A percentile compares a stretch with the other conserved stretches of the same genome.
phyloP scores from a whole-genome alignment of 1,284 basidiomycete species.

The Thecaphora thlaspeos region DNA sequence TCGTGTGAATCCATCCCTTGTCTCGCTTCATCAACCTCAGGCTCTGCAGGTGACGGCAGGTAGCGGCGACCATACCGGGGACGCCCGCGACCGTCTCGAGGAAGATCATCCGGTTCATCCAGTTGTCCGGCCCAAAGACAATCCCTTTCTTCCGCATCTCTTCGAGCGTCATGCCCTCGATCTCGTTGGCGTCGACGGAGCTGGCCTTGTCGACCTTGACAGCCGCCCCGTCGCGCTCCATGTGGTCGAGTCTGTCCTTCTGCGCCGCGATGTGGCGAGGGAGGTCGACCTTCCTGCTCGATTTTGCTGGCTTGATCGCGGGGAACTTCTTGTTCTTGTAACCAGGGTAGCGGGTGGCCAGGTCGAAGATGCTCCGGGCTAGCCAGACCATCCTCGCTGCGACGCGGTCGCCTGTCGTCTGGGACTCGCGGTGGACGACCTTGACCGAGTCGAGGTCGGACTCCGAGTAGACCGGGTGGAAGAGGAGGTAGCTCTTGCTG shows the following conservation, averaged over 20 bases:
- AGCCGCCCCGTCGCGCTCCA: not conserved
- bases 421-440: slow-evolving; percentile 71
- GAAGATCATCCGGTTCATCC: slow-evolving; percentile 46
- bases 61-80: slow-evolving; percentile 84
- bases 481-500: slow-evolving; percentile 29
- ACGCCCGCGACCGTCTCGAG: slow-evolving; percentile 74
- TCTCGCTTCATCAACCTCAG: slow-evolving; percentile 41
- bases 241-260: slow-evolving; percentile 5
- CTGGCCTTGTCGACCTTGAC: slow-evolving; percentile 14
- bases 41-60: slow-evolving; percentile 68
- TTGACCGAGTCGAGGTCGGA: slow-evolving; percentile 74
- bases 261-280: slow-evolving; percentile 17
- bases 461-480: slow-evolving; percentile 37
- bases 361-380: slow-evolving; percentile 32
- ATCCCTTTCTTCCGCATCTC: slow-evolving; percentile 41
- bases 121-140: slow-evolving; percentile 43
- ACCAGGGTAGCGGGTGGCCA: slow-evolving; percentile 44
- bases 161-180: slow-evolving; percentile 30
- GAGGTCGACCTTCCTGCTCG: slow-evolving; percentile 25
- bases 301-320: slow-evolving; percentile 21
- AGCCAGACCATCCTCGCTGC: slow-evolving; percentile 60
- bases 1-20: slow-evolving; percentile 46
- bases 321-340: slow-evolving; percentile 35
- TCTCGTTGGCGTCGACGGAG: not conserved
- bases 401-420: slow-evolving; percentile 71